Evolutionary conservation across 306 rosid species (phyloP).

Genomic region (Rosa chinensis): DNA sequence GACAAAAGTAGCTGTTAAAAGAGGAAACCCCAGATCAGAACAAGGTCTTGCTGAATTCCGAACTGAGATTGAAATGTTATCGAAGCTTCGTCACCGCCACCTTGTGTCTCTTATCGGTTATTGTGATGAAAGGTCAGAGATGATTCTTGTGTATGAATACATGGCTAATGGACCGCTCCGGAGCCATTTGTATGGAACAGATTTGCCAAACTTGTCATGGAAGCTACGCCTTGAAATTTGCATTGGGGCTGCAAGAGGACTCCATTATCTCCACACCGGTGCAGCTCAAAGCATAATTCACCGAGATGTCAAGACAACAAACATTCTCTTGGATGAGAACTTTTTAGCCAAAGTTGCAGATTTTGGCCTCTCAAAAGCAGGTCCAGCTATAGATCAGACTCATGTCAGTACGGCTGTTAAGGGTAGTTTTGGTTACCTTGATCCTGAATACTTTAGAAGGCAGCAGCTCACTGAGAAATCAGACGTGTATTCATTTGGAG

Average conservation of each 20-base stretch:
- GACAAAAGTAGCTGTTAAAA: conserved; percentile 78
- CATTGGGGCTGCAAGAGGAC: conserved; percentile 96
- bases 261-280: conserved; percentile 95
- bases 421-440: conserved; percentile 98
- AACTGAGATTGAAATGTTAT: conserved; percentile 94
- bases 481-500: conserved; percentile 96
- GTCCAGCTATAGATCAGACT: conserved; percentile 95
- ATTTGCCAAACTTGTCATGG: conserved; percentile 80
- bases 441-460: conserved; percentile 94
- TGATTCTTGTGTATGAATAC: conserved; percentile 93
- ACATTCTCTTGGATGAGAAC: conserved; percentile 90
- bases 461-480: conserved; percentile 99
- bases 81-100: conserved; percentile 96
- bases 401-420: conserved; percentile 98
- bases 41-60: conserved; percentile 94
- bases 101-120: conserved; percentile 96
- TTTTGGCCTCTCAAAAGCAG: conserved; percentile 93
- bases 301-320: conserved; percentile 96
- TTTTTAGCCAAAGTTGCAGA: conserved; percentile 97
- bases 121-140: conserved; percentile 93
- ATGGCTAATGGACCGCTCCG: conserved; percentile 98
- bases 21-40: conserved; percentile 92
- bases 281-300: conserved; percentile 92
- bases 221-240: conserved; percentile 91
- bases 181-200: conserved; percentile 93